phyloP scores from a whole-genome alignment of 306 rosid genomes.

The Pueraria montana region DNA sequence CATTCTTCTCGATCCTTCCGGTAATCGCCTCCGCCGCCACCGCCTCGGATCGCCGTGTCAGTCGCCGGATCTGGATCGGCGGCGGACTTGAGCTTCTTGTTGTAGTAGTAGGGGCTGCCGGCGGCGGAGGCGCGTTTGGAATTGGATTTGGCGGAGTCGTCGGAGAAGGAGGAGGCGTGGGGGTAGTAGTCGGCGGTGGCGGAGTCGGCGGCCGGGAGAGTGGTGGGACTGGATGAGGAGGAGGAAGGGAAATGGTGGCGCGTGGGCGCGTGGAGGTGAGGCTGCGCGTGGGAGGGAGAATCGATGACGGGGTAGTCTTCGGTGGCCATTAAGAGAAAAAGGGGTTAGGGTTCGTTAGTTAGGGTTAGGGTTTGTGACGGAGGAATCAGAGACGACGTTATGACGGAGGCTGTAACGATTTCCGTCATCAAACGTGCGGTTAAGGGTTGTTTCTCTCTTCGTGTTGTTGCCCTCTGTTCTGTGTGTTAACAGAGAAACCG shows the following conservation, averaged over 20 bases:
- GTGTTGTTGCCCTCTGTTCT: neutral
- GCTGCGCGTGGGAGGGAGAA: constrained; percentile 49
- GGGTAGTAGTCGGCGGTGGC: constrained; percentile 15
- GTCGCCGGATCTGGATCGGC: constrained; percentile 41
- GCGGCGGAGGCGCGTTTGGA: constrained; percentile 32
- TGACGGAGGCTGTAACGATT: constrained; percentile 40
- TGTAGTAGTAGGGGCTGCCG: constrained; percentile 11
- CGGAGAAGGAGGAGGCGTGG: constrained; percentile 21
- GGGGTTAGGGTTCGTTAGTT: too few relatives aligned
- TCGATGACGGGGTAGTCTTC: constrained; percentile 48
- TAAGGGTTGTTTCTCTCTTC: neutral
- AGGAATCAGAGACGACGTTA: constrained; percentile 45
- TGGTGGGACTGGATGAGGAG: constrained; percentile 42
- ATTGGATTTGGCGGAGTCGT: constrained; percentile 41
- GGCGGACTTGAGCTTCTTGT: constrained; percentile 49
- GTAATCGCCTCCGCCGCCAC: constrained; percentile 47
- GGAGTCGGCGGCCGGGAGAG: constrained; percentile 29
- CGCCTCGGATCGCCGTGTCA: constrained; percentile 15
- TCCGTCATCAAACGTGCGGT: constrained; percentile 27
- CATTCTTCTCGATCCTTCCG: constrained; percentile 64
- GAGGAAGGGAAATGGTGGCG: constrained; percentile 51
- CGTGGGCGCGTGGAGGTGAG: constrained; percentile 52
- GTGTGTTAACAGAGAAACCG: neutral
- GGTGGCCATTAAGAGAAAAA: constrained; percentile 44
- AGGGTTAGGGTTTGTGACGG: constrained; percentile 33